Evolutionary conservation across 2,329 filamentous ascomycete species (phyloP).

Genomic region (Myriangium duriaei): DNA sequence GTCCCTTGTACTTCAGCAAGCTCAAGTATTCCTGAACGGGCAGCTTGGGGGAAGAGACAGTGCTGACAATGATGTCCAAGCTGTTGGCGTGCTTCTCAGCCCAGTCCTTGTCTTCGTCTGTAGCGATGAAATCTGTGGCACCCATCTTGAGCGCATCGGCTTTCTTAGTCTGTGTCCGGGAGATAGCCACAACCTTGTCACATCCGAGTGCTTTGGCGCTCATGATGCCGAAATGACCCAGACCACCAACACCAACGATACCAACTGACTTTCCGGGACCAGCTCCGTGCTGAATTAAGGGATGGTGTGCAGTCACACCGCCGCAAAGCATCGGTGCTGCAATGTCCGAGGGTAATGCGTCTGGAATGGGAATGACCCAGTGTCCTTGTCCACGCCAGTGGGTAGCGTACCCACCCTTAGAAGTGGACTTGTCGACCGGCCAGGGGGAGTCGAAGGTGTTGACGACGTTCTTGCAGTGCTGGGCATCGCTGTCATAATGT

Average conservation of each 20-base stretch:
- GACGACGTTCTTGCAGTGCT: constrained; percentile 19
- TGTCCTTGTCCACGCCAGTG: constrained; percentile 41
- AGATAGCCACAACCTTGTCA: constrained; percentile 51
- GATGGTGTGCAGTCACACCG: constrained; percentile 59
- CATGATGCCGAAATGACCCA: constrained; percentile 57
- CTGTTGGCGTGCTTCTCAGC: constrained; percentile 37
- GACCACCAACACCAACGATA: constrained; percentile 58
- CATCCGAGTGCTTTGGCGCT: constrained; percentile 57
- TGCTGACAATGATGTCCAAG: constrained; percentile 47
- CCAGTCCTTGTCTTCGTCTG: constrained; percentile 45
- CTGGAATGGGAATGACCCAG: constrained; percentile 46
- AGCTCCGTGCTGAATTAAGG: constrained; percentile 50
- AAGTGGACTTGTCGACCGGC: constrained; percentile 36
- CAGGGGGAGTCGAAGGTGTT: constrained; percentile 22
- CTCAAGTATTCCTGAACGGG: constrained; percentile 47
- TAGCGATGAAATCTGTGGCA: constrained; percentile 44
- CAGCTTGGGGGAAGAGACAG: constrained; percentile 47
- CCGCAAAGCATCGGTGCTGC: constrained; percentile 63
- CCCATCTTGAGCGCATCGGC: constrained; percentile 49
- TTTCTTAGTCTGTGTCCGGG: constrained; percentile 45
- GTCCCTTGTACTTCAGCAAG: constrained; percentile 45
- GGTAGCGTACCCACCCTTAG: constrained; percentile 50
- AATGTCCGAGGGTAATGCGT: constrained; percentile 32
- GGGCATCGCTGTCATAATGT: constrained; percentile 12
- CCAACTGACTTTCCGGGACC: constrained; percentile 59